These are phyloP conservation scores for Euphorbia tirucalli DNA, from an alignment of 345 rosid species.

Conservation along the genomic window DNA sequence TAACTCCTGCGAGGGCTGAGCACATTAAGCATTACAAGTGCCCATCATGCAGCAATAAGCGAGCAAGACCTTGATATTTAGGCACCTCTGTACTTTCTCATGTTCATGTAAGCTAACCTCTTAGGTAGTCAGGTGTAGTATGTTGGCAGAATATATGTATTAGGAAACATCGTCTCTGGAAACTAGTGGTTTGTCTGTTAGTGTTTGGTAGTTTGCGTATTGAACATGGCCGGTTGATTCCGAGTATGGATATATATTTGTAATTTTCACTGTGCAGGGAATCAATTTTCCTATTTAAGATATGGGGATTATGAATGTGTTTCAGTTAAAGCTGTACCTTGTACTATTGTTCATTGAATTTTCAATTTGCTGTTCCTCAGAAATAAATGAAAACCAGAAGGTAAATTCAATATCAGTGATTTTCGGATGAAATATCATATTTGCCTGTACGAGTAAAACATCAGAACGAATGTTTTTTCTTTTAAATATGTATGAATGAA, in stretches of 20 bases:
- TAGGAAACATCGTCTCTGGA: conserved; percentile 3
- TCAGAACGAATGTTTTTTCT: too few species aligned
- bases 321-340: too few species aligned
- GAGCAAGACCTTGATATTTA: conserved; percentile 22
- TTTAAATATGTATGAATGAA: too few species aligned
- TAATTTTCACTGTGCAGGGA: conserved; percentile 18
- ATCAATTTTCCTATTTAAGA: not conserved
- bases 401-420: too few species aligned
- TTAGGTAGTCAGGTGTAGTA: conserved; percentile 23
- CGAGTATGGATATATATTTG: conserved; percentile 10
- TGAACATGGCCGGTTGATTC: not conserved
- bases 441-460: too few species aligned
- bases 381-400: too few species aligned
- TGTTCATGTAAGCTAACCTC: conserved; percentile 16
- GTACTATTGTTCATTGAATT: too few species aligned
- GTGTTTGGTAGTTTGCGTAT: conserved; percentile 16
- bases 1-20: conserved; percentile 34
- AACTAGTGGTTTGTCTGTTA: conserved; percentile 15
- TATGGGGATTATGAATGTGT: not conserved
- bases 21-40: conserved; percentile 34
- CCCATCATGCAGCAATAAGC: conserved; percentile 29
- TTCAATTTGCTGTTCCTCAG: too few species aligned
- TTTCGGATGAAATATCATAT: too few species aligned
- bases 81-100: conserved; percentile 7
- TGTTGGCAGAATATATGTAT: conserved; percentile 18